Evolutionary conservation across 108 stramenopile genomes (phyloP).

Genomic region (Epithemia pelagica): DNA sequence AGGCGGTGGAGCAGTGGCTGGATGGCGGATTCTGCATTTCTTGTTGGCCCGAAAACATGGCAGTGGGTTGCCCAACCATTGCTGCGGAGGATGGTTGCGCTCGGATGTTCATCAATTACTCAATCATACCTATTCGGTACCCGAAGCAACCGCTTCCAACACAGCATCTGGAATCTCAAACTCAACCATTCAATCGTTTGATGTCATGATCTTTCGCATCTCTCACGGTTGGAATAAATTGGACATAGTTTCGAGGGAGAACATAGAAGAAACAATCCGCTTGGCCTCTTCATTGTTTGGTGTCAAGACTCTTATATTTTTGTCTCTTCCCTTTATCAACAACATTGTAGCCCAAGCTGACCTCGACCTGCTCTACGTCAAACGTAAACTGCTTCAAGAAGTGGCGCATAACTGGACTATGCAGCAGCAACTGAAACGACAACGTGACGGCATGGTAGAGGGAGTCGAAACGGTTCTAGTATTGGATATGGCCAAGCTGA

Average conservation of each 20-base stretch:
- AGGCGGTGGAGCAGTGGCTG: conserved; percentile 25
- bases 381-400: background rate
- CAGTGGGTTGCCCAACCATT: conserved; percentile 14
- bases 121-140: background rate
- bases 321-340: conserved; percentile 35
- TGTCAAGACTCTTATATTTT: conserved; percentile 28
- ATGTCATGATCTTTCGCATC: conserved; percentile 29
- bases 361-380: background rate
- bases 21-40: conserved; percentile 32
- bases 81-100: conserved; percentile 33
- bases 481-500: conserved; percentile 2
- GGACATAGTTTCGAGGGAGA: conserved; percentile 18
- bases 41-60: conserved; percentile 11
- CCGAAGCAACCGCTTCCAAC: background rate
- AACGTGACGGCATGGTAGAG: background rate
- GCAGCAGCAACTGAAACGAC: background rate
- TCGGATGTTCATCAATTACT: conserved; percentile 1
- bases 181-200: conserved; percentile 15
- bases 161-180: too few species aligned
- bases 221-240: conserved; percentile 41
- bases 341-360: conserved; percentile 9
- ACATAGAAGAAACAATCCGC: conserved; percentile 22
- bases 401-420: background rate
- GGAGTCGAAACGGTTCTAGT: background rate
- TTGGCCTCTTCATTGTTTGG: conserved; percentile 27